These are phyloP conservation scores for Aspergillus candidus DNA, from an alignment of 2,329 filamentous ascomycete species.

Conservation along the genomic window DNA sequence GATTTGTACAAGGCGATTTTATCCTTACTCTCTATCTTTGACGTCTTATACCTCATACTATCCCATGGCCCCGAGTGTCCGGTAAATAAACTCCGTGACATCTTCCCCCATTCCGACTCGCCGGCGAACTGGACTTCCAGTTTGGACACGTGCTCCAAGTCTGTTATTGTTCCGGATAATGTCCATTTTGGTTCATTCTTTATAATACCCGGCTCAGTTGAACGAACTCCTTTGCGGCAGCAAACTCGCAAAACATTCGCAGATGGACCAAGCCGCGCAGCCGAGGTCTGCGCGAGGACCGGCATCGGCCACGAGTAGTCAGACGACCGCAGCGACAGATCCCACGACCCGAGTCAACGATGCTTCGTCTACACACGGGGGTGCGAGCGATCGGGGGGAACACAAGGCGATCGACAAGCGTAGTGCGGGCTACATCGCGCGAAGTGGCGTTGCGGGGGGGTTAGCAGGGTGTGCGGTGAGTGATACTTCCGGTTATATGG, in stretches of 20 bases:
- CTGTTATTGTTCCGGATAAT: slow-evolving; percentile 25
- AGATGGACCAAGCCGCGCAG: slow-evolving; percentile 30
- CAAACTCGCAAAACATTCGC: slow-evolving; percentile 15
- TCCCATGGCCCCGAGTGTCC: slow-evolving; percentile 21
- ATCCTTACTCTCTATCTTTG: slow-evolving; percentile 1
- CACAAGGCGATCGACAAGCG: slow-evolving; percentile 55
- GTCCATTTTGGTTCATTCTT: slow-evolving; percentile 17
- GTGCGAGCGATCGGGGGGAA: slow-evolving; percentile 11
- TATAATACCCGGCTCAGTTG: slow-evolving; percentile 7
- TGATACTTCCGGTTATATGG: slow-evolving; percentile 14
- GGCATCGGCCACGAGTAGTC: slow-evolving; percentile 13
- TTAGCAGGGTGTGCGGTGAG: slow-evolving; percentile 85
- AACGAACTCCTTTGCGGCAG: slow-evolving; percentile 15
- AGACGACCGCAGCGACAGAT: slow-evolving; percentile 11
- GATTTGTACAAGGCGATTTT: slow-evolving; percentile 4
- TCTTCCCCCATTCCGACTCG: slow-evolving; percentile 11
- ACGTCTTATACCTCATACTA: background rate
- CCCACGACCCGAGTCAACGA: slow-evolving; percentile 13
- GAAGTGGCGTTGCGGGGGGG: slow-evolving; percentile 80
- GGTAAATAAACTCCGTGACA: slow-evolving; percentile 22
- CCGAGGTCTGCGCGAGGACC: slow-evolving; percentile 16
- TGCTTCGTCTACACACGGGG: slow-evolving; percentile 7
- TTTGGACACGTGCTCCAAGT: slow-evolving; percentile 16
- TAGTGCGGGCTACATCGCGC: slow-evolving; percentile 75
- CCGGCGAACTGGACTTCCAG: slow-evolving; percentile 9